Conservation (phyloP, 306 rosid species). For the Ormosia emarginata region DNA sequence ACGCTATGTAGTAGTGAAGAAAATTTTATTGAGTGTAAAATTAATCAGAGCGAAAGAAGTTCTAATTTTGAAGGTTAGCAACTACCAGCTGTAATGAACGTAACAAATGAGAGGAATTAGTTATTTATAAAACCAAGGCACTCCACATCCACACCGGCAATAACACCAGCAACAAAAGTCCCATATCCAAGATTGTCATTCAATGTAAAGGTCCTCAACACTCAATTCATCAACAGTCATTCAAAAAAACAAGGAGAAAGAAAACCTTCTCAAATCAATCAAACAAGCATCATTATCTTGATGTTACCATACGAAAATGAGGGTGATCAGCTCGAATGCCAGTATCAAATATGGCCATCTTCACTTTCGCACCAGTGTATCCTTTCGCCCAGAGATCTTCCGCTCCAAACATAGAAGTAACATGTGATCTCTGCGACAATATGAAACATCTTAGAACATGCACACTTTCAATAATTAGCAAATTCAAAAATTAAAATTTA, state of each 20-base stretch:
- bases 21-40: neutral
- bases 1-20: neutral
- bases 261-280: neutral
- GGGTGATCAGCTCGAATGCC: conserved; percentile 94
- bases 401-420: conserved; percentile 87
- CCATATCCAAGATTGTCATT: conserved; percentile 97
- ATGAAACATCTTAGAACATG: conserved; percentile 16
- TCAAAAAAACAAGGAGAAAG: too few relatives aligned
- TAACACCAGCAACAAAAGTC: conserved; percentile 97
- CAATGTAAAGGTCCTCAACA: conserved; percentile 38
- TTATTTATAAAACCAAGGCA: conserved; percentile 66
- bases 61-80: too few relatives aligned
- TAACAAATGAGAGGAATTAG: neutral
- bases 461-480: neutral
- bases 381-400: conserved; percentile 79
- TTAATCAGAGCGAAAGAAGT: neutral
- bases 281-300: conserved; percentile 48
- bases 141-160: conserved; percentile 76
- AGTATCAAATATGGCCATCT: conserved; percentile 95
- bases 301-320: conserved; percentile 67
- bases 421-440: conserved; percentile 70
- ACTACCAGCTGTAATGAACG: neutral
- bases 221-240: conserved; percentile 19
- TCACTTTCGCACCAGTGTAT: conserved; percentile 78
- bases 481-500: neutral